Conservation (phyloP, 495 filamentous ascomycete species). For the Jackrogersella multiformis region DNA sequence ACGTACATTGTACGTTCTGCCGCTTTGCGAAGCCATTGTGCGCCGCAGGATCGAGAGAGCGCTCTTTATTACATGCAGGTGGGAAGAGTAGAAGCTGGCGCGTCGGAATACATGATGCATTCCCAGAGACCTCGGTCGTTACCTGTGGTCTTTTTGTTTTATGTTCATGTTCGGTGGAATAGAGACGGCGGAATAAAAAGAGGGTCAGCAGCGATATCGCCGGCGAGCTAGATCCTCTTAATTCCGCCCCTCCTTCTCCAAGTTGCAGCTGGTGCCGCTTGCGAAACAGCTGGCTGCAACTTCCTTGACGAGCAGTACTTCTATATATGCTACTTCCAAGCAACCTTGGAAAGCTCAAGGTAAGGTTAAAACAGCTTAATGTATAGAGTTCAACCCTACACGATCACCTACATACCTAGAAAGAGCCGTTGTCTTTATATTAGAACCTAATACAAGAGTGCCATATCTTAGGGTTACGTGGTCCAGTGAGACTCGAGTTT, state of each 20-base stretch:
- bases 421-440: no score
- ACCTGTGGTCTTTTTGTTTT: neutral
- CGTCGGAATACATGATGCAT: conserved; percentile 49
- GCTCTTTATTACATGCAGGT: conserved; percentile 16
- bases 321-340: no score
- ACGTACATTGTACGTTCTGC: conserved; percentile 43
- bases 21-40: conserved; percentile 42
- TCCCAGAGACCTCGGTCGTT: conserved; percentile 21
- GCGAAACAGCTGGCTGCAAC: neutral
- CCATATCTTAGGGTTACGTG: no score
- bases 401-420: no score
- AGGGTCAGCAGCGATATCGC: conserved; percentile 30
- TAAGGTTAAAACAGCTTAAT: no score
- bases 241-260: conserved; percentile 30
- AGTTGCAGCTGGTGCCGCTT: conserved; percentile 4
- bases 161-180: conserved; percentile 17
- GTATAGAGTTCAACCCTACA: no score
- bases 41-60: conserved; percentile 17
- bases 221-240: conserved; percentile 10
- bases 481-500: no score
- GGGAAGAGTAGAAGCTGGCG: conserved; percentile 12
- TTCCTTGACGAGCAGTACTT: no score
- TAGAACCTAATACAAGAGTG: no score
- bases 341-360: no score
- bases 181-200: conserved; percentile 32